Evolutionary conservation across 2,329 filamentous ascomycete genomes (phyloP).

Genomic region (Colletotrichum plurivorum): DNA sequence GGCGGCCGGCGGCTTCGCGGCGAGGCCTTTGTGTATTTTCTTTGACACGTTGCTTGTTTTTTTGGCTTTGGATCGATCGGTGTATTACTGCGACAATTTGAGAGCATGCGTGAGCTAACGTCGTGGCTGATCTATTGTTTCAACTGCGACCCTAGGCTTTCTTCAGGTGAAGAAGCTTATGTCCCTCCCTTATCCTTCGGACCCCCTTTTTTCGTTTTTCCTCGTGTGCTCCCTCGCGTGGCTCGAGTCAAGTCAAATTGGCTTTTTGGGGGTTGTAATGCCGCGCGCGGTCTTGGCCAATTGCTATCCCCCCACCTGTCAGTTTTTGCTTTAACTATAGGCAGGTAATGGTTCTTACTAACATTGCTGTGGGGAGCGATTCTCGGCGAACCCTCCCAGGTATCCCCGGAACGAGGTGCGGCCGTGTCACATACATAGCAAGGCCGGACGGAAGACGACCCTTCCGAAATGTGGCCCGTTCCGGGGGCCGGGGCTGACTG

Average conservation of each 20-base stretch:
- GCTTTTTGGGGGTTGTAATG: neutral
- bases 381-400: neutral
- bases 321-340: too few relatives aligned
- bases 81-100: neutral
- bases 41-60: neutral
- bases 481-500: neutral
- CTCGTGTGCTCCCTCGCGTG: neutral
- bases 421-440: neutral
- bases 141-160: slow-evolving; percentile 24
- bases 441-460: slow-evolving; percentile 19
- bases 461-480: slow-evolving; percentile 3
- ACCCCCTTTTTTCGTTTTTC: slow-evolving; percentile 1
- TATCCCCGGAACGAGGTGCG: slow-evolving; percentile 9
- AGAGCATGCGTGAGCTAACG: neutral
- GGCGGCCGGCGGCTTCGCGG: too few relatives aligned
- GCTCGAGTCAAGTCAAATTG: neutral
- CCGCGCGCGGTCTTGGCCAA: too few relatives aligned
- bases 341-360: too few relatives aligned
- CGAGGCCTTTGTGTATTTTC: neutral
- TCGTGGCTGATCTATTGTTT: slow-evolving; percentile 30
- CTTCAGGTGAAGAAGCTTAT: slow-evolving; percentile 29
- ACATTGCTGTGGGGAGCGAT: neutral
- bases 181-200: slow-evolving; percentile 1
- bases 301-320: neutral
- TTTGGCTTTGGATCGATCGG: neutral